A percentile compares a stretch with the other conserved stretches of the same genome.
These are phyloP conservation scores for Evansstolkia leycettana DNA, from an alignment of 495 filamentous ascomycete species.

Conservation along the genomic window DNA sequence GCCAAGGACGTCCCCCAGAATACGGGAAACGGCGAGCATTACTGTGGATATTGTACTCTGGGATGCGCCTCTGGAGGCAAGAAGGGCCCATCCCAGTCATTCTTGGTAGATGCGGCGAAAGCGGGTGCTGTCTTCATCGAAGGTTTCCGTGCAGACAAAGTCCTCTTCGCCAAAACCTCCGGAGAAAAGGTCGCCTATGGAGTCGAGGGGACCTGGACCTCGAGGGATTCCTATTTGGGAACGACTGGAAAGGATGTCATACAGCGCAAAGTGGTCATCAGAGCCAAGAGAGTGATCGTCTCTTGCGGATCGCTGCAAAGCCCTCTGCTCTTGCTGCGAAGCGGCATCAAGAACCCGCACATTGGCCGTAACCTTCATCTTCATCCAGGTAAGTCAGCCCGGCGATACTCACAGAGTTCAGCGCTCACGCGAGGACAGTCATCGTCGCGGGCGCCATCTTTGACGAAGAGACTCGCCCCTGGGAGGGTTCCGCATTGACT, in stretches of 20 bases:
- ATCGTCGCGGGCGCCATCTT: slow-evolving; percentile 47
- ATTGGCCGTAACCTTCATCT: slow-evolving; percentile 77
- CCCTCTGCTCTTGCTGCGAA: slow-evolving; percentile 63
- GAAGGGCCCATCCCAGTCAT: slow-evolving; percentile 64
- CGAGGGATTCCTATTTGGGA: slow-evolving; percentile 49
- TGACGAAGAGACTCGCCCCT: slow-evolving; percentile 53
- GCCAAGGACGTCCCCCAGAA: slow-evolving; percentile 70
- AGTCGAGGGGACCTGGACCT: slow-evolving; percentile 60
- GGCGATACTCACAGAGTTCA: no score
- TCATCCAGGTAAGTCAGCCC: slow-evolving; percentile 45
- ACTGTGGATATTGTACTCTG: slow-evolving; percentile 67
- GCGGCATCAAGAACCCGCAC: slow-evolving; percentile 62
- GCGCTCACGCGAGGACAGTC: slow-evolving; percentile 21
- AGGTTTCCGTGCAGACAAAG: slow-evolving; percentile 54
- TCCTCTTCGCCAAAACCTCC: slow-evolving; percentile 49
- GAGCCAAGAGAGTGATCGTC: slow-evolving; percentile 72
- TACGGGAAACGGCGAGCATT: slow-evolving; percentile 52
- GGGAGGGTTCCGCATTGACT: slow-evolving; percentile 75
- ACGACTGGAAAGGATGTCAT: slow-evolving; percentile 34
- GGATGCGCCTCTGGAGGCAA: slow-evolving; percentile 66
- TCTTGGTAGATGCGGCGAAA: slow-evolving; percentile 62
- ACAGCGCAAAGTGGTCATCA: slow-evolving; percentile 51
- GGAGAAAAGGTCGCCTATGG: slow-evolving; percentile 51
- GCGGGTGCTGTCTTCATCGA: slow-evolving; percentile 71
- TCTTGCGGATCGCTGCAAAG: slow-evolving; percentile 62